Conservation (phyloP, 352 stramenopile species). For the Pythium pectinolyticum region DNA sequence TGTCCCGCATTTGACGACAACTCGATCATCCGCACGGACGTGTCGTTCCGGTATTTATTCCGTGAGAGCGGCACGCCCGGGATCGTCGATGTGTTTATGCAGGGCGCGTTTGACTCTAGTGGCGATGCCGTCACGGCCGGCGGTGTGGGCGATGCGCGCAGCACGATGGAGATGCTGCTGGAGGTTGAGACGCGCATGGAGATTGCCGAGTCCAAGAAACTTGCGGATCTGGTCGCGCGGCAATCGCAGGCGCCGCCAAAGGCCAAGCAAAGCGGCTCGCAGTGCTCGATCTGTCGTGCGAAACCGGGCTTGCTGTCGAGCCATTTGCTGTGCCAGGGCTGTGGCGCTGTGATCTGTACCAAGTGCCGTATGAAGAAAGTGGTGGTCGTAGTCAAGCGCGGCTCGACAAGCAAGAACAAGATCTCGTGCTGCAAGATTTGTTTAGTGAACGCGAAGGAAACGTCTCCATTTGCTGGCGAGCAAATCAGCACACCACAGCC, state of each 20-base stretch:
- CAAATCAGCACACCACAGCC: conserved; percentile 31
- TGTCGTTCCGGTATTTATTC: conserved; percentile 78
- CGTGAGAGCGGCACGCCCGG: conserved; percentile 46
- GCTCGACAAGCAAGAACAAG: conserved; percentile 46
- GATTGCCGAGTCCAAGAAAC: conserved; percentile 67
- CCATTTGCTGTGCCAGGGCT: conserved; percentile 59
- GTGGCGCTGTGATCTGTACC: conserved; percentile 67
- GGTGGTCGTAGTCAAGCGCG: conserved; percentile 43
- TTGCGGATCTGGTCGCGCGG: conserved; percentile 54
- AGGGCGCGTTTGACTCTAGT: conserved; percentile 67
- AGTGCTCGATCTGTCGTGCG: conserved; percentile 64
- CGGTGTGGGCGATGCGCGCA: conserved; percentile 66
- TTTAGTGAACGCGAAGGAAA: conserved; percentile 63
- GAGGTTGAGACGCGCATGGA: conserved; percentile 42
- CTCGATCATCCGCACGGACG: conserved; percentile 66
- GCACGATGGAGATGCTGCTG: conserved; percentile 69
- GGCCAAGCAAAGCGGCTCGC: conserved; percentile 29
- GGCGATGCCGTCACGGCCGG: conserved; percentile 59
- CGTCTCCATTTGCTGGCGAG: conserved; percentile 64
- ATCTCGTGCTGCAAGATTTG: conserved; percentile 74
- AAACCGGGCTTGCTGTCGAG: conserved; percentile 58
- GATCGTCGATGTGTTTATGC: conserved; percentile 70
- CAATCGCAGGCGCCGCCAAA: conserved; percentile 36
- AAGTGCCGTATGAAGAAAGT: conserved; percentile 72
- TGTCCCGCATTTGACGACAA: conserved; percentile 74